These are phyloP conservation scores for Daldinia sp. DNA, from an alignment of 2,329 filamentous ascomycete genomes.

Conservation along the genomic window DNA sequence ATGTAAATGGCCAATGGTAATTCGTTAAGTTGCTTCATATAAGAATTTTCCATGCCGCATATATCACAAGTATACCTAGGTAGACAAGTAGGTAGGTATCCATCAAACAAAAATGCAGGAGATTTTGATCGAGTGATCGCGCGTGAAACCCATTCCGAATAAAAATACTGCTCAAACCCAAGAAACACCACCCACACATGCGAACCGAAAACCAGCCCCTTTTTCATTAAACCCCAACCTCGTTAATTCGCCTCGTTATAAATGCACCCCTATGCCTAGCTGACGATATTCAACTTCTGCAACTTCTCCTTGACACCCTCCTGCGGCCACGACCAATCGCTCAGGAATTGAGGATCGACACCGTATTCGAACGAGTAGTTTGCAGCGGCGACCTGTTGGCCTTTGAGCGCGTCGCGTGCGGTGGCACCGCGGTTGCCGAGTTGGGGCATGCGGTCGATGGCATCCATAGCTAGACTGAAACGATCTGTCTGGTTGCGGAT, in stretches of 20 bases:
- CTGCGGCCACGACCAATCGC: constrained; percentile 71
- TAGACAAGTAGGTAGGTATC: too few species aligned
- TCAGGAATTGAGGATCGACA: constrained; percentile 71
- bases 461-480: constrained; percentile 79
- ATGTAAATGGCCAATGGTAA: too few species aligned
- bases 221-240: constrained; percentile 2
- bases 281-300: constrained; percentile 20
- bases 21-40: background rate
- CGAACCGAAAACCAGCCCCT: constrained; percentile 6
- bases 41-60: background rate
- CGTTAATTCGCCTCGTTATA: background rate
- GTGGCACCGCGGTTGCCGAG: constrained; percentile 70
- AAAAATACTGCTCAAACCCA: background rate
- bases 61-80: background rate
- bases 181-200: constrained; percentile 18
- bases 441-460: constrained; percentile 71
- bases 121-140: constrained; percentile 1
- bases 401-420: constrained; percentile 69
- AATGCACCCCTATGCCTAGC: background rate
- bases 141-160: background rate
- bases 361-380: constrained; percentile 74
- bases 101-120: background rate
- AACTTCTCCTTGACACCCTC: constrained; percentile 50
- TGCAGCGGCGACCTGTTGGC: constrained; percentile 69
- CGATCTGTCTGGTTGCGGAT: constrained; percentile 81